phyloP scores from a whole-genome alignment of 1,284 basidiomycete genomes.

The Marasmius sp. region DNA sequence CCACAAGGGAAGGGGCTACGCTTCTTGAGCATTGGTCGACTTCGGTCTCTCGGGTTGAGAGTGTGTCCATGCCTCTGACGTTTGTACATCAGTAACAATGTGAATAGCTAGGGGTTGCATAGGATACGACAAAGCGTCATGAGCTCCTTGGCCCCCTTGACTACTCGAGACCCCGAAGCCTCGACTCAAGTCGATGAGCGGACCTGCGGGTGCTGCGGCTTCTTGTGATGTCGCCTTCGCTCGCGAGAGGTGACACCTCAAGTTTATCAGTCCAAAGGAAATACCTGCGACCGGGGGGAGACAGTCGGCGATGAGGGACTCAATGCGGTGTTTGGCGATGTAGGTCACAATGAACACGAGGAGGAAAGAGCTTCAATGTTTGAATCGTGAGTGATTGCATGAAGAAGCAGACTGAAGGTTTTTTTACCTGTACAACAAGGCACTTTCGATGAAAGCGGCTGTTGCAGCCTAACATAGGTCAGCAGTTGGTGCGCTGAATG shows the following conservation, averaged over 20 bases:
- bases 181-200: not conserved
- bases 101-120: not conserved
- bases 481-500: not conserved
- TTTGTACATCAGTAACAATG: not conserved
- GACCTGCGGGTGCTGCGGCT: too few relatives aligned
- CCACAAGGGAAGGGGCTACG: too few relatives aligned
- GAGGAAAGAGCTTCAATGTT: not conserved
- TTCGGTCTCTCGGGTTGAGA: not conserved
- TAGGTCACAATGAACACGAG: not conserved
- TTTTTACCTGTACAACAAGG: not conserved
- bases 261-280: not conserved
- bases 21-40: not conserved
- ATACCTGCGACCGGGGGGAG: not conserved
- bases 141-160: not conserved
- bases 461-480: not conserved
- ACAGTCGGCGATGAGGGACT: not conserved
- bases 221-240: not conserved
- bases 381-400: not conserved
- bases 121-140: not conserved
- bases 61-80: not conserved
- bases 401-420: not conserved
- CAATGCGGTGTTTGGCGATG: not conserved
- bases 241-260: not conserved
- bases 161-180: not conserved
- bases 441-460: not conserved